Evolutionary conservation across 2,329 filamentous ascomycete genomes (phyloP).

Genomic region (Microdochium bolleyi): DNA sequence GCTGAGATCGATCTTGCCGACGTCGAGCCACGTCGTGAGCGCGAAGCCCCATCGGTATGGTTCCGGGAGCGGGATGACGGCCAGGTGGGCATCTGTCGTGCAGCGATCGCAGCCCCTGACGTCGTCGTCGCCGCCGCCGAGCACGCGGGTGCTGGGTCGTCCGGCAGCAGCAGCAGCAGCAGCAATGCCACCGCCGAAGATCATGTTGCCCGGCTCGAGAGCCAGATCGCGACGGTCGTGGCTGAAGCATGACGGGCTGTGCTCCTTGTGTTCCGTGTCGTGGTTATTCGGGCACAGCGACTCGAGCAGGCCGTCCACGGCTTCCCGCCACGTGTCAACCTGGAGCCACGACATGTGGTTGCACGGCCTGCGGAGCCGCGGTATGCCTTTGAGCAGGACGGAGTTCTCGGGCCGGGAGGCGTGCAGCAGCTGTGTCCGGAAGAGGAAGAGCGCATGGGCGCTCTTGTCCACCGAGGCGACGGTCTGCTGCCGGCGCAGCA

Average conservation of each 20-base stretch:
- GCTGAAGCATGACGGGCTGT: slow-evolving; percentile 8
- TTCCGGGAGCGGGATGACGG: slow-evolving; percentile 9
- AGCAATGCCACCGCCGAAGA: slow-evolving; percentile 11
- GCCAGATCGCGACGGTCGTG: slow-evolving; percentile 7
- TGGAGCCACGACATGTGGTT: slow-evolving; percentile 12
- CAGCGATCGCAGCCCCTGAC: slow-evolving; percentile 8
- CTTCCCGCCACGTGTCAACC: slow-evolving; percentile 1
- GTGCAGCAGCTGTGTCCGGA: slow-evolving; percentile 7
- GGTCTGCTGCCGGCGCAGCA: slow-evolving; percentile 12
- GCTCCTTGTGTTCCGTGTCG: neutral
- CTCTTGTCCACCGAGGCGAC: slow-evolving; percentile 14
- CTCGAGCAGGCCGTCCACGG: slow-evolving; percentile 5
- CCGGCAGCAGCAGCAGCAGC: too few species aligned
- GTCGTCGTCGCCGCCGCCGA: slow-evolving; percentile 7
- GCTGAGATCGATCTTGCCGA: slow-evolving; percentile 12
- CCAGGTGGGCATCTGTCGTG: slow-evolving; percentile 13
- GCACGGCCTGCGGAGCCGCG: slow-evolving; percentile 9
- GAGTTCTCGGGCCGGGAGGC: neutral
- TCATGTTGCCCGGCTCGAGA: slow-evolving; percentile 9
- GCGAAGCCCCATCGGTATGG: slow-evolving; percentile 15
- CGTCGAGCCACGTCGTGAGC: slow-evolving; percentile 13
- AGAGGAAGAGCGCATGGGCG: slow-evolving; percentile 9
- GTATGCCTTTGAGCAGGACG: neutral
- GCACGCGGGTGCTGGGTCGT: neutral
- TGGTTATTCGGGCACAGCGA: slow-evolving; percentile 6